Conservation (phyloP, 2,329 filamentous ascomycete genomes). For the Sporothrix brunneoviolacea region DNA sequence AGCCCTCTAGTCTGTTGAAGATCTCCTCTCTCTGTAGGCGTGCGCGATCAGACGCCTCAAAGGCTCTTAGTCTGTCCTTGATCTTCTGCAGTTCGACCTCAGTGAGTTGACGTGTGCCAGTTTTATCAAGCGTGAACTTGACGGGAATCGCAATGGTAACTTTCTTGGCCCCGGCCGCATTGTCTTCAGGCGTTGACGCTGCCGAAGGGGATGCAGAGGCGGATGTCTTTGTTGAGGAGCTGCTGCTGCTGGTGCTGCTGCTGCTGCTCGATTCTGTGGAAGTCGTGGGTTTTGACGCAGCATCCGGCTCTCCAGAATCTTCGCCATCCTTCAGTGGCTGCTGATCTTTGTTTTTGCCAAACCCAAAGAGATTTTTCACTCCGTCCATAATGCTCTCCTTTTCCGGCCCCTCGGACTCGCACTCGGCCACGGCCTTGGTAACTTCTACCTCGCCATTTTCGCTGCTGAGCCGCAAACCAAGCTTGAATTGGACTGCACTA, state of each 20-base stretch:
- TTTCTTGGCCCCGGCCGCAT: conserved; percentile 40
- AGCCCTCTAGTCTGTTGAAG: conserved; percentile 87
- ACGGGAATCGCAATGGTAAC: conserved; percentile 51
- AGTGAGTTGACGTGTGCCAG: conserved; percentile 43
- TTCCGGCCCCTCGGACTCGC: conserved; percentile 66
- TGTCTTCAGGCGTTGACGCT: conserved; percentile 13
- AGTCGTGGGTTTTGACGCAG: conserved; percentile 29
- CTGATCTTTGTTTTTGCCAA: conserved; percentile 73
- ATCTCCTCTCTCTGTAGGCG: conserved; percentile 75
- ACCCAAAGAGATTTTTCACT: conserved; percentile 92
- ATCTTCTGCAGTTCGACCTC: conserved; percentile 43
- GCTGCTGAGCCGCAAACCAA: conserved; percentile 64
- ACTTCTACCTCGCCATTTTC: conserved; percentile 77
- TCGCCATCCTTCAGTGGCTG: conserved; percentile 62
- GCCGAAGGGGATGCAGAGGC: conserved; percentile 16
- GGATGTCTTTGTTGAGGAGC: conserved; percentile 15
- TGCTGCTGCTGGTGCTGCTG: conserved; percentile 36
- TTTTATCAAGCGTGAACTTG: conserved; percentile 41
- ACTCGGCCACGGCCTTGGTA: conserved; percentile 69
- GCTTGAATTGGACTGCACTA: conserved; percentile 71
- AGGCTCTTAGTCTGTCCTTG: conserved; percentile 71
- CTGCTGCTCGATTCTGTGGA: conserved; percentile 27
- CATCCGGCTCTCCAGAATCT: conserved; percentile 28
- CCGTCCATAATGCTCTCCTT: conserved; percentile 84
- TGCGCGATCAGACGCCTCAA: conserved; percentile 76